Evolutionary conservation across 768 basidiomycete genomes (phyloP).

Genomic region (Lactarius sanguifluus): DNA sequence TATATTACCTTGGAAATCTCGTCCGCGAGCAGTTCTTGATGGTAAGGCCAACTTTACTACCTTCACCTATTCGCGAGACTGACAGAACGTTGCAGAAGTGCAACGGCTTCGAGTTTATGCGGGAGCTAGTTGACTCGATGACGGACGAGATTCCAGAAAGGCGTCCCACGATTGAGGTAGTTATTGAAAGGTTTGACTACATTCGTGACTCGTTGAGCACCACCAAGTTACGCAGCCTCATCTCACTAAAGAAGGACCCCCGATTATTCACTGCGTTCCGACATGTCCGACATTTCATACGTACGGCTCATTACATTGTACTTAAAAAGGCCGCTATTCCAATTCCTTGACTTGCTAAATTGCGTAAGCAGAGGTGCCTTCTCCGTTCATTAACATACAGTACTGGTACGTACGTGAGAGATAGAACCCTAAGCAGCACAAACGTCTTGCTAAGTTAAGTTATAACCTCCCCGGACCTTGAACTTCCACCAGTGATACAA

Average conservation of each 20-base stretch:
- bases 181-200: slow-evolving; percentile 9
- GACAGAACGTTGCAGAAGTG: slow-evolving; percentile 20
- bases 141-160: slow-evolving; percentile 36
- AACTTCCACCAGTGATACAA: background rate
- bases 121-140: slow-evolving; percentile 36
- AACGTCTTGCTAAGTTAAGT: background rate
- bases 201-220: slow-evolving; percentile 12
- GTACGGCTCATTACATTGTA: background rate
- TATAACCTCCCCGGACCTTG: background rate
- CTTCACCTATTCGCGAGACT: background rate
- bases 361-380: background rate
- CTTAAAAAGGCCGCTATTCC: slow-evolving; percentile 16
- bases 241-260: slow-evolving; percentile 15
- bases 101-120: slow-evolving; percentile 26
- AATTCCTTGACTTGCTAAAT: background rate
- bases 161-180: slow-evolving; percentile 35
- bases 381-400: background rate
- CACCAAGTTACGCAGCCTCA: slow-evolving; percentile 16
- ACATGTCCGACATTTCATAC: slow-evolving; percentile 4
- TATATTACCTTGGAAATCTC: slow-evolving; percentile 33
- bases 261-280: slow-evolving; percentile 11
- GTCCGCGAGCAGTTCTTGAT: slow-evolving; percentile 26
- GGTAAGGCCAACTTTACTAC: background rate
- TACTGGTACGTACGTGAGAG: background rate
- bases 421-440: background rate